phyloP scores from a whole-genome alignment of 495 filamentous ascomycete genomes.

The Hyaloscypha bicolor region DNA sequence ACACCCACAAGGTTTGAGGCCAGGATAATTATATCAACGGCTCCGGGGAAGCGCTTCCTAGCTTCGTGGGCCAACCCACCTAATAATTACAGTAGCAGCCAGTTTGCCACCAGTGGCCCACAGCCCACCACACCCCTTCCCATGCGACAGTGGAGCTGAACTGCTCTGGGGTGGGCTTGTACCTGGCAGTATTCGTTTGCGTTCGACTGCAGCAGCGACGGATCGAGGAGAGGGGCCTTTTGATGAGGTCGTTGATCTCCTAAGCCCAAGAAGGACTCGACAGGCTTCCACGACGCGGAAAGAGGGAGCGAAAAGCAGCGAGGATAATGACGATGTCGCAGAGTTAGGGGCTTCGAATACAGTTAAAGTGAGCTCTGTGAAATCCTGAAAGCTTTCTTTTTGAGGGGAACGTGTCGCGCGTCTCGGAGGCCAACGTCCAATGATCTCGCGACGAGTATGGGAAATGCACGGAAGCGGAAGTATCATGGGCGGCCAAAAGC shows the following conservation, averaged over 20 bases:
- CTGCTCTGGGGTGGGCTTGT: conserved; percentile 3
- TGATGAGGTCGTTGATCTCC: background rate
- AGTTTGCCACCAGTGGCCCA: background rate
- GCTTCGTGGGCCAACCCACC: background rate
- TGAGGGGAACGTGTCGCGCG: conserved; percentile 14
- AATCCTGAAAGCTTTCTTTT: background rate
- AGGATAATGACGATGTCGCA: background rate
- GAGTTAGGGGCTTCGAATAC: conserved; percentile 1
- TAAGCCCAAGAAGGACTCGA: background rate
- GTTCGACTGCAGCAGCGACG: background rate
- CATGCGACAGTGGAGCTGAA: conserved; percentile 8
- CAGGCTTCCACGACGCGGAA: background rate
- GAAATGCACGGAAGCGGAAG: conserved; percentile 10
- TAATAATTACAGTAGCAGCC: background rate
- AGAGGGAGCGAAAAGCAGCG: background rate
- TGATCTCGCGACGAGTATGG: conserved; percentile 24
- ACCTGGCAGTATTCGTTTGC: conserved; percentile 25
- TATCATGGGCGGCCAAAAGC: conserved; percentile 12
- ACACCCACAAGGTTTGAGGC: background rate
- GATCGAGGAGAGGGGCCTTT: conserved; percentile 7
- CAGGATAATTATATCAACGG: conserved; percentile 4
- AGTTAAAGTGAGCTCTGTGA: background rate
- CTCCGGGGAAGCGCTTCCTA: conserved; percentile 26
- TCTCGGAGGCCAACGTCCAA: conserved; percentile 17
- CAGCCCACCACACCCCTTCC: background rate